phyloP scores from a whole-genome alignment of 345 rosid species.

The Tarenaya hassleriana region DNA sequence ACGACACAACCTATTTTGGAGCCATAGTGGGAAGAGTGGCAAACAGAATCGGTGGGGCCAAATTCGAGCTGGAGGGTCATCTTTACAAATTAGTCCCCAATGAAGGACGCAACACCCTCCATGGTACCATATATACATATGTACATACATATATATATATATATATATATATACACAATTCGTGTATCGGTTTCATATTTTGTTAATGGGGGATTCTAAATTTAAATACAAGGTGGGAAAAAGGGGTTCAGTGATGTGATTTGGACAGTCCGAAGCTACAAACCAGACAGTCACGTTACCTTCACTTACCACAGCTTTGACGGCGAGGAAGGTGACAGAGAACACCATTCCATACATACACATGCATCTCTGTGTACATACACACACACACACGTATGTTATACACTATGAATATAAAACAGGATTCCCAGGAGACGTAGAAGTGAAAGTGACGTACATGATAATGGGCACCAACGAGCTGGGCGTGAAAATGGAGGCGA shows the following conservation, averaged over 20 bases:
- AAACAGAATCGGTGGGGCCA: slow-evolving; percentile 66
- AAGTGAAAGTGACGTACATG: slow-evolving; percentile 39
- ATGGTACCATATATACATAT: too few relatives aligned
- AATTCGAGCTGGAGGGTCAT: slow-evolving; percentile 56
- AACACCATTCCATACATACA: too few relatives aligned
- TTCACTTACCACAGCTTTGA: slow-evolving; percentile 60
- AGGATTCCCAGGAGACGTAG: slow-evolving; percentile 82
- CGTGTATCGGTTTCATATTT: too few relatives aligned
- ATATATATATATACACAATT: too few relatives aligned
- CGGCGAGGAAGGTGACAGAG: slow-evolving; percentile 93
- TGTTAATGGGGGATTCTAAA: too few relatives aligned
- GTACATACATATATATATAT: too few relatives aligned
- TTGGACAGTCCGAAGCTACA: slow-evolving; percentile 52
- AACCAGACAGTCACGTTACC: slow-evolving; percentile 40
- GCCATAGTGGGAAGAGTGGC: slow-evolving; percentile 81
- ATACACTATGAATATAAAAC: slow-evolving; percentile 3
- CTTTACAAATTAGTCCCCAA: slow-evolving; percentile 56
- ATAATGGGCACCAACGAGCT: slow-evolving; percentile 34
- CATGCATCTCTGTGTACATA: too few relatives aligned
- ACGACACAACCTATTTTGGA: slow-evolving; percentile 54
- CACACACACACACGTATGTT: too few relatives aligned
- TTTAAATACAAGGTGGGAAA: slow-evolving; percentile 45
- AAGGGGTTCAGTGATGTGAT: slow-evolving; percentile 69
- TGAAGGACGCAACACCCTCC: slow-evolving; percentile 77
- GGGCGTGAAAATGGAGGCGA: slow-evolving; percentile 64